Percentiles rank a stretch among this genome's conserved stretches.
Conservation (phyloP, 495 filamentous ascomycete species). For the Cercophora sp. region DNA sequence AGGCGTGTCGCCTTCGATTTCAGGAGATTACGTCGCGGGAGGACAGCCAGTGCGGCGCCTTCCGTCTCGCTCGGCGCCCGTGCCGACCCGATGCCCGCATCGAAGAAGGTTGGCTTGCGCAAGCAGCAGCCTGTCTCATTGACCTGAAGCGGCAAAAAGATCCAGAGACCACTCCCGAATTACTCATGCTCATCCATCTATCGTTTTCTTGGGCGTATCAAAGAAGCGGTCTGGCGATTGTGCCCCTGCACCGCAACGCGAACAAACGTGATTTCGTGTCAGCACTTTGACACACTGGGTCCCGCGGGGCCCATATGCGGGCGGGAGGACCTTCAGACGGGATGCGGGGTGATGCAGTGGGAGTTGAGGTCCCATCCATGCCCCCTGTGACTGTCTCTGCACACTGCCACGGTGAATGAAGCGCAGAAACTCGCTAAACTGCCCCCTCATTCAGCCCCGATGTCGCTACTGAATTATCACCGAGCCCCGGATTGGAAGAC, state of each 20-base stretch:
- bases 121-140: too few relatives aligned
- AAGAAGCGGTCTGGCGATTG: background rate
- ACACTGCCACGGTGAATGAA: background rate
- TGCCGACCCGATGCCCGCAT: too few relatives aligned
- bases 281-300: conserved; percentile 10
- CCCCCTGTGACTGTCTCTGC: too few relatives aligned
- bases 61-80: too few relatives aligned
- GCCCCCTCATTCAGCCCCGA: background rate
- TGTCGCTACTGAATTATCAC: conserved; percentile 1
- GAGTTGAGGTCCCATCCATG: too few relatives aligned
- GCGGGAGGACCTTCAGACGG: too few relatives aligned
- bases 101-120: too few relatives aligned
- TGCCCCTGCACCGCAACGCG: conserved; percentile 2
- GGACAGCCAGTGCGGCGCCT: too few relatives aligned
- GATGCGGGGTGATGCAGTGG: too few relatives aligned
- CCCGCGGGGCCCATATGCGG: too few relatives aligned
- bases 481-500: conserved; percentile 6
- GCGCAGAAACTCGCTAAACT: background rate
- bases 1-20: background rate
- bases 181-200: background rate
- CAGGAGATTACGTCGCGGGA: background rate
- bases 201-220: background rate
- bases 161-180: too few relatives aligned
- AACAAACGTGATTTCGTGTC: conserved; percentile 12
- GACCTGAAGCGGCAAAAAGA: too few relatives aligned